phyloP scores from a whole-genome alignment of 371 early-diverging fungal genomes.

The Circinella minor region DNA sequence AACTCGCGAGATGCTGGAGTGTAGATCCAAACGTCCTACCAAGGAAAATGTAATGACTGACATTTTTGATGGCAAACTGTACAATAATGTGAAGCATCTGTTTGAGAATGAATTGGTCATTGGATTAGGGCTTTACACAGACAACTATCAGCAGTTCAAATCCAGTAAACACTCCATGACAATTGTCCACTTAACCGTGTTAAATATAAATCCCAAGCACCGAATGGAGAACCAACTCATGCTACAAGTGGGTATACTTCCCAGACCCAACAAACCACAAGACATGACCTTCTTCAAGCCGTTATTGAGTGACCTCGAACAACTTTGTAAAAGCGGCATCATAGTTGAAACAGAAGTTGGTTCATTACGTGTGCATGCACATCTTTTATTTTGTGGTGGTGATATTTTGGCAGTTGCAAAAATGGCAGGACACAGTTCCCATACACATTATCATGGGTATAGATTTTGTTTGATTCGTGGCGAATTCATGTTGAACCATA shows the following conservation, averaged over 20 bases:
- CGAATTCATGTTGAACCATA: neutral
- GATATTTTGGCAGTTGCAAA: neutral
- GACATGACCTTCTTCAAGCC: neutral
- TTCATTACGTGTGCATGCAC: neutral
- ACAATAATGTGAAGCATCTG: neutral
- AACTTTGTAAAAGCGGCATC: neutral
- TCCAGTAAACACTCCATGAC: too few species aligned
- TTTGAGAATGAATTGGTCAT: neutral
- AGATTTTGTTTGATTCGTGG: constrained; percentile 2
- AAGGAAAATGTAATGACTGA: neutral
- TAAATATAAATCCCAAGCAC: too few species aligned
- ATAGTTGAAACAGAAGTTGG: neutral
- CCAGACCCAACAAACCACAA: too few species aligned
- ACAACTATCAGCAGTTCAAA: neutral
- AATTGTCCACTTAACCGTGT: too few species aligned
- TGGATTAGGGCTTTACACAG: neutral
- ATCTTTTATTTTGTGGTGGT: neutral
- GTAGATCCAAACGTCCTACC: neutral
- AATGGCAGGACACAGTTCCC: too few species aligned
- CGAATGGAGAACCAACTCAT: too few species aligned
- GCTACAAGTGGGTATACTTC: too few species aligned
- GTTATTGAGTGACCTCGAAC: neutral
- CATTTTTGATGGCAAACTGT: neutral
- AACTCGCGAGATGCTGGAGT: neutral
- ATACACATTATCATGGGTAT: neutral